A percentile compares a stretch with the other conserved stretches of the same genome.
phyloP scores from a whole-genome alignment of 2,329 filamentous ascomycete species.

The Paraphoma sp. region DNA sequence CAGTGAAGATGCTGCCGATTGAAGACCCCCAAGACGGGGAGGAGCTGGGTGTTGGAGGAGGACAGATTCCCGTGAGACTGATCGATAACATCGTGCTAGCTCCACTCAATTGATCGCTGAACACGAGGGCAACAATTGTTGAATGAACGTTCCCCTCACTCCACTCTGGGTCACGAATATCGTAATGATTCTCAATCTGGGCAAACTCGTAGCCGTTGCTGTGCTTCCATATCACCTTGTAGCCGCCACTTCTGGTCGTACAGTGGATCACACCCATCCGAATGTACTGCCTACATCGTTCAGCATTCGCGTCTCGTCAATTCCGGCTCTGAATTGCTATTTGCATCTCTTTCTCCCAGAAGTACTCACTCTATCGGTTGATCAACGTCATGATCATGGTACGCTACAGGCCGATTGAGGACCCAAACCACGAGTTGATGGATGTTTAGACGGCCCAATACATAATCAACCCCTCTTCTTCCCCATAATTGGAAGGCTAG shows the following conservation, averaged over 20 bases:
- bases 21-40: constrained; percentile 74
- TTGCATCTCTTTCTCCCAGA: not conserved
- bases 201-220: not conserved
- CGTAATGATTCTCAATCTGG: not conserved
- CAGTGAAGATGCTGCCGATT: constrained; percentile 85
- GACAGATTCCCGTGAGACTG: constrained; percentile 78
- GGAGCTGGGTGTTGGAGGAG: constrained; percentile 72
- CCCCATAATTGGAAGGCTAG: not conserved
- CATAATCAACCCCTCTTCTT: not conserved
- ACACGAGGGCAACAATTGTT: not conserved
- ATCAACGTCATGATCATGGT: not conserved
- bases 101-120: constrained; percentile 22
- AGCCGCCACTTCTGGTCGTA: not conserved
- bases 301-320: not conserved
- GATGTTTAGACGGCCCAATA: not conserved
- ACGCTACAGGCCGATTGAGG: not conserved
- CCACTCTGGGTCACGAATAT: not conserved
- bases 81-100: constrained; percentile 88
- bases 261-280: not conserved
- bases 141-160: not conserved
- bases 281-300: not conserved
- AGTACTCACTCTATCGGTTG: too few species aligned
- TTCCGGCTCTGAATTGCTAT: not conserved
- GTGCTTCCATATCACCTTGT: not conserved
- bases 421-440: not conserved